Conservation (phyloP, 345 rosid species). For the Acer negundo region DNA sequence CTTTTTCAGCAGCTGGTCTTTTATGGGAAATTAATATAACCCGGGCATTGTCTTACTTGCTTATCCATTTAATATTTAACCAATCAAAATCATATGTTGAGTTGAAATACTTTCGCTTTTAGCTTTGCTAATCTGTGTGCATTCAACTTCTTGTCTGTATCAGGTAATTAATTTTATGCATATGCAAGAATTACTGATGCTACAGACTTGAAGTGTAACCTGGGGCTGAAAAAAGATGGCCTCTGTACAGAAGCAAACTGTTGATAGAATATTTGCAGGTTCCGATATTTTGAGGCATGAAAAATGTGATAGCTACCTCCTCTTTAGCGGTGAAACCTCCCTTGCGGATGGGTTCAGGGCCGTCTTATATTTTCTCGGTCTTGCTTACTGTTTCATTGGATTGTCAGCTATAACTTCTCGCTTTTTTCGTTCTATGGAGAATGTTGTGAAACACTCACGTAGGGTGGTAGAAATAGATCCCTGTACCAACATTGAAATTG, state of each 20-base stretch:
- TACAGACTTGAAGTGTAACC: constrained; percentile 21
- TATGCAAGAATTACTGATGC: constrained; percentile 21
- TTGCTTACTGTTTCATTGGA: constrained; percentile 88
- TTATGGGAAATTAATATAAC: not conserved
- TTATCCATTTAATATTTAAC: not conserved
- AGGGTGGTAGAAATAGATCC: constrained; percentile 72
- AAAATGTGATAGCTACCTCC: constrained; percentile 58
- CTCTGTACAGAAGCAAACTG: constrained; percentile 26
- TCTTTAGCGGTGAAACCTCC: constrained; percentile 54
- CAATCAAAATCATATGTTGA: not conserved
- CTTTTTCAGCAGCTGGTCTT: not conserved
- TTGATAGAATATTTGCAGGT: constrained; percentile 23
- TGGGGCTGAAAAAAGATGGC: constrained; percentile 40
- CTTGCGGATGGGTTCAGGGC: constrained; percentile 52
- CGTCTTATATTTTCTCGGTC: constrained; percentile 60
- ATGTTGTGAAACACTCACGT: constrained; percentile 86
- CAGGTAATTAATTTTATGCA: constrained; percentile 24
- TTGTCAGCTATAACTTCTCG: constrained; percentile 81
- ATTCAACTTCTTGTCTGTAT: constrained; percentile 14
- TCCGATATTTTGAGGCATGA: constrained; percentile 30
- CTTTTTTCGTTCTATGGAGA: constrained; percentile 91
- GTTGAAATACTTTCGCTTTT: not conserved
- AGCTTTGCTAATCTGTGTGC: constrained; percentile 11
- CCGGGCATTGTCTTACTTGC: not conserved
- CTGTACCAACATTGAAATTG: constrained; percentile 40